Percentiles rank a stretch among this genome's conserved stretches.
Evolutionary conservation across 2,329 filamentous ascomycete species (phyloP).

Genomic region (Apiospora aurea): DNA sequence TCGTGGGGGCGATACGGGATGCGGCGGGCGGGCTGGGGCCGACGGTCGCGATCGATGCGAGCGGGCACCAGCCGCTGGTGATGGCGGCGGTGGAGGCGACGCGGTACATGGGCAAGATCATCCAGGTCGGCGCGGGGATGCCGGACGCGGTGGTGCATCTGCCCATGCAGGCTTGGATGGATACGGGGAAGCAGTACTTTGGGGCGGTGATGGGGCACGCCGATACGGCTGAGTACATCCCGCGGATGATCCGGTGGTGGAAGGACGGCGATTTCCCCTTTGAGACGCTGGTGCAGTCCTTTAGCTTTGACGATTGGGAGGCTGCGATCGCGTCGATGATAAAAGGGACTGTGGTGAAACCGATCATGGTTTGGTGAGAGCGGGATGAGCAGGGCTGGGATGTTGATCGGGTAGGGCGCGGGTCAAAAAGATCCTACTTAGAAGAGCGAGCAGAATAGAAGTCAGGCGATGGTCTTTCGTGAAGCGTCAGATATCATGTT

Average conservation of each 20-base stretch:
- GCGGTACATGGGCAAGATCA: constrained; percentile 53
- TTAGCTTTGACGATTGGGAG: constrained; percentile 30
- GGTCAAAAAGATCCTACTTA: neutral
- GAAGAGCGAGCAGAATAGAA: neutral
- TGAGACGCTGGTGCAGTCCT: constrained; percentile 31
- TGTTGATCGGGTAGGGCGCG: neutral
- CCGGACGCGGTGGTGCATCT: constrained; percentile 51
- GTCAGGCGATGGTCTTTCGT: neutral
- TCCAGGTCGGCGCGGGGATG: constrained; percentile 57
- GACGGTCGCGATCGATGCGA: constrained; percentile 57
- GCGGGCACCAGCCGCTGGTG: constrained; percentile 49
- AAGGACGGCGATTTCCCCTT: constrained; percentile 32
- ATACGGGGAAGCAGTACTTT: constrained; percentile 54
- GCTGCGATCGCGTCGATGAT: constrained; percentile 31
- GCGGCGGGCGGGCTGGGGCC: constrained; percentile 55
- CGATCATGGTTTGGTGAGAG: constrained; percentile 31
- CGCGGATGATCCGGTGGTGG: constrained; percentile 37
- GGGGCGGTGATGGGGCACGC: constrained; percentile 43
- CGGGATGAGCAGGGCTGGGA: neutral
- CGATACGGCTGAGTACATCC: constrained; percentile 50
- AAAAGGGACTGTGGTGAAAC: constrained; percentile 32
- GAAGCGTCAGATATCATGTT: too few species aligned
- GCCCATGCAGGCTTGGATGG: constrained; percentile 53
- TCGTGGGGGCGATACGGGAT: constrained; percentile 54
- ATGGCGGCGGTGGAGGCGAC: constrained; percentile 51